Evolutionary conservation across 2,329 filamentous ascomycete genomes (phyloP).

Genomic region (Phialocephala sp.): DNA sequence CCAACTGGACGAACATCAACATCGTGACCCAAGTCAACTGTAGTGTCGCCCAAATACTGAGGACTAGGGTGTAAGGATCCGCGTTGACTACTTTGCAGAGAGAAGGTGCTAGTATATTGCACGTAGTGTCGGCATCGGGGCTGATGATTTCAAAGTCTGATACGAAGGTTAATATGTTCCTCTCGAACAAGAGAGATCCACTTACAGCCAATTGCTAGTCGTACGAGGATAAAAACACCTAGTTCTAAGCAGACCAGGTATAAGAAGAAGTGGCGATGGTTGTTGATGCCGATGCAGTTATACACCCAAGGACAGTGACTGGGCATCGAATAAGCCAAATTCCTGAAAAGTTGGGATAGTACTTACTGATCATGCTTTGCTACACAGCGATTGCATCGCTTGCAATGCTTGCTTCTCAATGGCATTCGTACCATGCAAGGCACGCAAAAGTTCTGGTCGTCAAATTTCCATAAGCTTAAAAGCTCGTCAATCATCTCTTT

Average conservation of each 20-base stretch:
- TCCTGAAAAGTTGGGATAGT: background rate
- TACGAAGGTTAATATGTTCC: slow-evolving; percentile 10
- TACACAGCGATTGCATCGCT: slow-evolving; percentile 87
- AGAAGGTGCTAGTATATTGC: slow-evolving; percentile 75
- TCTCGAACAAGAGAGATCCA: slow-evolving; percentile 15
- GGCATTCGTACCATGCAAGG: slow-evolving; percentile 94
- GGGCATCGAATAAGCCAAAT: slow-evolving; percentile 17
- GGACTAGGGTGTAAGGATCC: slow-evolving; percentile 82
- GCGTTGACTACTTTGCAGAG: slow-evolving; percentile 80
- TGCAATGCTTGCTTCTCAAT: slow-evolving; percentile 94
- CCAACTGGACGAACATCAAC: slow-evolving; percentile 90
- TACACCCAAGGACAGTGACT: slow-evolving; percentile 98
- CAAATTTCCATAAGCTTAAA: slow-evolving; percentile 84
- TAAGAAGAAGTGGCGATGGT: slow-evolving; percentile 92
- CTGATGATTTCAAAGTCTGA: slow-evolving; percentile 68
- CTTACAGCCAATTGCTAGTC: slow-evolving; percentile 75
- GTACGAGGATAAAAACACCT: slow-evolving; percentile 75
- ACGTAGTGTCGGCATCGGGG: slow-evolving; percentile 59
- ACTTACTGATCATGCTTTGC: slow-evolving; percentile 95
- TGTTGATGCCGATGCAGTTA: slow-evolving; percentile 95
- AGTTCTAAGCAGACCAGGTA: slow-evolving; percentile 81
- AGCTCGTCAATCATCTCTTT: slow-evolving; percentile 89
- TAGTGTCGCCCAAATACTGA: slow-evolving; percentile 78
- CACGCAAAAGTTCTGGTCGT: slow-evolving; percentile 93
- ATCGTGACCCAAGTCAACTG: slow-evolving; percentile 98